Evolutionary conservation across 2,329 filamentous ascomycete genomes (phyloP).

Genomic region (Cercospora sojina): DNA sequence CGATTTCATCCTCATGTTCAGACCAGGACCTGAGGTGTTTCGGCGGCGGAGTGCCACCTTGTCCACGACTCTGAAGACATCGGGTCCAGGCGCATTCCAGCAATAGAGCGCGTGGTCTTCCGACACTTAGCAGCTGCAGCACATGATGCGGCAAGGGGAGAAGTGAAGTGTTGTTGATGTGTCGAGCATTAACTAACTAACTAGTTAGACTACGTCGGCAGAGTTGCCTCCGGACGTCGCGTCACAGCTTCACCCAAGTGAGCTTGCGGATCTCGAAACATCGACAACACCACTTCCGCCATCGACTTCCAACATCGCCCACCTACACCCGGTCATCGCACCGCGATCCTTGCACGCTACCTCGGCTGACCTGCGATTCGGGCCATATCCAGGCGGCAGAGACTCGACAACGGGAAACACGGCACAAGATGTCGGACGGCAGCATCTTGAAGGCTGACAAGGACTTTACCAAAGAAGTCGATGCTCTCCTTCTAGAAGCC

Average conservation of each 20-base stretch:
- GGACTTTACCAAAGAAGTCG: slow-evolving; percentile 96
- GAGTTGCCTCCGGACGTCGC: background rate
- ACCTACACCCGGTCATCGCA: background rate
- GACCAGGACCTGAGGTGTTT: background rate
- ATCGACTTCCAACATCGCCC: background rate
- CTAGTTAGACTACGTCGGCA: background rate
- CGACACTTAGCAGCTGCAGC: background rate
- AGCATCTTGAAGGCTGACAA: slow-evolving; percentile 86
- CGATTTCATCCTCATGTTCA: background rate
- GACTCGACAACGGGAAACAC: background rate
- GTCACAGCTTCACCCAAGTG: slow-evolving; percentile 1
- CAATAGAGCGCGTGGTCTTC: background rate
- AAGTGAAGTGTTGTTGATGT: background rate
- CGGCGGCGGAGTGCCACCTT: background rate
- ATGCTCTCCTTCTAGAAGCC: slow-evolving; percentile 85
- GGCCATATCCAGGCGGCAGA: background rate
- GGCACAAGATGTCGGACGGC: slow-evolving; percentile 67
- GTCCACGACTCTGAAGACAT: background rate
- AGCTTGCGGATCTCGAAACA: background rate
- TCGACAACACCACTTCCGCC: background rate
- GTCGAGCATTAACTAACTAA: too few relatives aligned
- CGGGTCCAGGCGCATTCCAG: background rate
- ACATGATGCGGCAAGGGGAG: background rate
- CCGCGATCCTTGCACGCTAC: too few relatives aligned
- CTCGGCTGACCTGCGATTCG: too few relatives aligned